Evolutionary conservation across 2,329 filamentous ascomycete species (phyloP), one percentile per base, ranked within the genome.

Genomic region (Aschersonia sp.): DNA sequence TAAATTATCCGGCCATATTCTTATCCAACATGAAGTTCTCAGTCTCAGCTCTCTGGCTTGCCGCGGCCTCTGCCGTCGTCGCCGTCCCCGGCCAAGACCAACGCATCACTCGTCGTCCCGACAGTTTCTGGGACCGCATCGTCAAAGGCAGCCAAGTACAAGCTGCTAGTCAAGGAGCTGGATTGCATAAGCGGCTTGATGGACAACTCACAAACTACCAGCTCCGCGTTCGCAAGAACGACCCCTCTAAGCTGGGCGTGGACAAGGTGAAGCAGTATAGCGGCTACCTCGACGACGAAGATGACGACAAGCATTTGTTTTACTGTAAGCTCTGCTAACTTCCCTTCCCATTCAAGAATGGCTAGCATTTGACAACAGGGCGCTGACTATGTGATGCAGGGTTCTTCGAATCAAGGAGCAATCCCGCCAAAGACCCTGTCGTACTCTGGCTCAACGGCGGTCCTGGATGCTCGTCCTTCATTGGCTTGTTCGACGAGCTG

Each of bases 221-320:
- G 68, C 75, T 97, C 54, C 80, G 92, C 54, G 81, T 86, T 55
- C 95, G 95, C 81, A 80, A 83, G 62, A 85, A 94, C 57, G 87
- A 96, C 64, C 91, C 92, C 46, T 77, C 77, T 52, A 74, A 76
- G 54, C 82, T 98, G 51, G 86, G 85, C 48, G 78, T 97, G 61
- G 92, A 98, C 65, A 85, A 73, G 44, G 89, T 96, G 60, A 97
- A 94, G 80, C 91, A 97, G 68, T 96, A 94, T 77, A 94, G 85
- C 60, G 92, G 92, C 51, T 98, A 98, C 68, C 80, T 98, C 42
- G 92, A 97, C 65, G 87, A 97, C 59, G 85, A 95, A 50, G 87
- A 91, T 62, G 82, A 91, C 55, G 89, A 97, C 67, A 96, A 97
- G 80, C 91, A 97, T 67, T 72, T 97, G 50, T 97, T 98, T 66